These are phyloP conservation scores for Plenodomus tracheiphilus DNA, from an alignment of 2,329 filamentous ascomycete genomes.

Conservation along the genomic window DNA sequence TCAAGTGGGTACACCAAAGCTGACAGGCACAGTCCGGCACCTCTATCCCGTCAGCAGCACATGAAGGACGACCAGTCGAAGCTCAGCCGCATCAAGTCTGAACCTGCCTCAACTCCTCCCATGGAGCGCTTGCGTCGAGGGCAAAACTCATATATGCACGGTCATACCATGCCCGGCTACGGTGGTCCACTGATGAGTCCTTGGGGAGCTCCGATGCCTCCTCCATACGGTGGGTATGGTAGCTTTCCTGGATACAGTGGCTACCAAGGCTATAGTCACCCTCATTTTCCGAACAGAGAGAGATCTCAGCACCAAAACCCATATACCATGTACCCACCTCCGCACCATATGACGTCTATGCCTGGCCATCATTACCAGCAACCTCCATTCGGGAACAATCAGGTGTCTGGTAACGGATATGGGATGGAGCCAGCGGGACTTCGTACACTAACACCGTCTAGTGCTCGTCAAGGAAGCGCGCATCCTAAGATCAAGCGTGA, in stretches of 20 bases:
- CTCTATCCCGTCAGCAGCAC: background rate
- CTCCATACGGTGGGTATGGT: background rate
- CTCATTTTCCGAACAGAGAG: constrained; percentile 1
- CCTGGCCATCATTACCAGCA: constrained; percentile 1
- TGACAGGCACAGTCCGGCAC: background rate
- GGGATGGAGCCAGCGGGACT: background rate
- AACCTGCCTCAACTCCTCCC: constrained; percentile 2
- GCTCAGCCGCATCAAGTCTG: background rate
- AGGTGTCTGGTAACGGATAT: background rate
- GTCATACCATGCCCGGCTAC: constrained; percentile 4
- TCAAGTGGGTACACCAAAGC: constrained; percentile 6
- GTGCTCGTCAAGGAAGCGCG: background rate
- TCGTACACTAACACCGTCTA: background rate
- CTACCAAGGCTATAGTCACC: constrained; percentile 1
- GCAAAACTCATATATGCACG: background rate
- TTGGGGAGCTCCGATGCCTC: background rate
- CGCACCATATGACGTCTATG: constrained; percentile 1
- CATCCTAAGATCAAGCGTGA: constrained; percentile 22
- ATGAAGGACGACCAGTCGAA: constrained; percentile 10
- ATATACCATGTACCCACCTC: constrained; percentile 5
- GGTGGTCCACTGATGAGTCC: background rate
- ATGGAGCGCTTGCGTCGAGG: constrained; percentile 7
- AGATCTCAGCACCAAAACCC: constrained; percentile 1
- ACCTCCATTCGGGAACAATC: background rate
- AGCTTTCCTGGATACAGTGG: background rate